Conservation (phyloP, 169 alveolate species). For the Amoebophrya sp. region DNA sequence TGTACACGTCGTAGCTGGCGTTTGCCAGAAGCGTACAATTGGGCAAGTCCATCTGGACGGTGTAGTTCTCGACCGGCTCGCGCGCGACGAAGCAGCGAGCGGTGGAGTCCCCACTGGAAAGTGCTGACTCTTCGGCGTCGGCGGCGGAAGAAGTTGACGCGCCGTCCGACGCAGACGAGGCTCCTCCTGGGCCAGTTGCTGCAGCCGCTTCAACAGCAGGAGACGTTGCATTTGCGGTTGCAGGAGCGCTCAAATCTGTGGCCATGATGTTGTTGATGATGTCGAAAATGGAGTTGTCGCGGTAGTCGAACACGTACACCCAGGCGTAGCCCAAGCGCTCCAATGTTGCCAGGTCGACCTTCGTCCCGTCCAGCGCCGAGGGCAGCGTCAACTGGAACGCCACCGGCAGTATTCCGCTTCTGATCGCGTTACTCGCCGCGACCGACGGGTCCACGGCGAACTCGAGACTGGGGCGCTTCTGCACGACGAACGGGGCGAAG, state of each 20-base stretch:
- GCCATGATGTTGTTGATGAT: not conserved
- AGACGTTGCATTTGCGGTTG: too few species aligned
- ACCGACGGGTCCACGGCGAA: not conserved
- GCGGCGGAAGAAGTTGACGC: too few species aligned
- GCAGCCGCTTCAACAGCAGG: too few species aligned
- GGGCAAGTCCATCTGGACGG: not conserved
- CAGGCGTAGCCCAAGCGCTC: not conserved
- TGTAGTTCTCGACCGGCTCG: not conserved
- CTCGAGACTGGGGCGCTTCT: not conserved
- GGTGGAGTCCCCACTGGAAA: too few species aligned
- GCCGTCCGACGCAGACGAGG: too few species aligned
- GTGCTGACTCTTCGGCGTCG: too few species aligned
- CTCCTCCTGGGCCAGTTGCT: too few species aligned
- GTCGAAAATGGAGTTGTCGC: not conserved
- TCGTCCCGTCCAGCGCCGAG: not conserved
- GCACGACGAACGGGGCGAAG: not conserved
- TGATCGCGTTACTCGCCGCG: not conserved
- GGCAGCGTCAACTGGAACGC: not conserved
- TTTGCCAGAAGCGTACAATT: not conserved
- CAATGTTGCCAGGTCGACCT: not conserved
- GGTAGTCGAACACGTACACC: not conserved
- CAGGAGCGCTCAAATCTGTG: too few species aligned
- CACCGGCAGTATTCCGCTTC: not conserved
- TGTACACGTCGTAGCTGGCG: not conserved
- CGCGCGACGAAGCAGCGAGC: not conserved